Conservation (phyloP, 352 stramenopile species). For the Phytophthora lateralis region DNA sequence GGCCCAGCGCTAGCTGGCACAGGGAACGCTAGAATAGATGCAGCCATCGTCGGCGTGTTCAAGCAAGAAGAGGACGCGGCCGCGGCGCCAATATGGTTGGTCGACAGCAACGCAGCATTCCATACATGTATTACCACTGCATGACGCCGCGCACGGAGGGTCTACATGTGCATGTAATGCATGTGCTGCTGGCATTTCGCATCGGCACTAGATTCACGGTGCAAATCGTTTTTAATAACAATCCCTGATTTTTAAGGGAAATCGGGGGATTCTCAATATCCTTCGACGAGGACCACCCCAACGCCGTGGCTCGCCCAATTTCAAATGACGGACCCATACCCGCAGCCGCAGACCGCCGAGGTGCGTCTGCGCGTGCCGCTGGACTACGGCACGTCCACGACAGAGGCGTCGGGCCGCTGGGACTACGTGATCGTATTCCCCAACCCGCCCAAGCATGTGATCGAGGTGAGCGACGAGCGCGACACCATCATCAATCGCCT, state of each 20-base stretch:
- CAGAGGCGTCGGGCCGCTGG: conserved; percentile 52
- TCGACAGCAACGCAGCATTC: no score
- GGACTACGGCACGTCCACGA: conserved; percentile 54
- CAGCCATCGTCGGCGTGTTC: no score
- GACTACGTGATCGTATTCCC: conserved; percentile 89
- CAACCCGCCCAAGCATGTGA: conserved; percentile 66
- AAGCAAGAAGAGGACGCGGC: no score
- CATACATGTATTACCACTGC: no score
- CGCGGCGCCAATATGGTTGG: neutral
- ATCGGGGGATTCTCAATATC: conserved; percentile 4
- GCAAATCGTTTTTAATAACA: conserved; percentile 6
- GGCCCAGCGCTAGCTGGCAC: neutral
- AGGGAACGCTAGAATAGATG: no score
- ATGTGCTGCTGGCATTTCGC: neutral
- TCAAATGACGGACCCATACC: conserved; percentile 38
- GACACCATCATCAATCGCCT: conserved; percentile 83
- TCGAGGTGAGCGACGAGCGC: conserved; percentile 65
- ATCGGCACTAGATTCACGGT: neutral
- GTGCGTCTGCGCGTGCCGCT: conserved; percentile 40
- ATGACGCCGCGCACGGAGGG: no score
- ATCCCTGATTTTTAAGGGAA: neutral
- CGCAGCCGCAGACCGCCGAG: conserved; percentile 42
- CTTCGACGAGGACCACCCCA: neutral
- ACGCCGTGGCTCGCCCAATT: conserved; percentile 9
- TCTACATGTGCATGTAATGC: no score